phyloP scores from a whole-genome alignment of 2,329 filamentous ascomycete genomes.

The Diaporthe eres region DNA sequence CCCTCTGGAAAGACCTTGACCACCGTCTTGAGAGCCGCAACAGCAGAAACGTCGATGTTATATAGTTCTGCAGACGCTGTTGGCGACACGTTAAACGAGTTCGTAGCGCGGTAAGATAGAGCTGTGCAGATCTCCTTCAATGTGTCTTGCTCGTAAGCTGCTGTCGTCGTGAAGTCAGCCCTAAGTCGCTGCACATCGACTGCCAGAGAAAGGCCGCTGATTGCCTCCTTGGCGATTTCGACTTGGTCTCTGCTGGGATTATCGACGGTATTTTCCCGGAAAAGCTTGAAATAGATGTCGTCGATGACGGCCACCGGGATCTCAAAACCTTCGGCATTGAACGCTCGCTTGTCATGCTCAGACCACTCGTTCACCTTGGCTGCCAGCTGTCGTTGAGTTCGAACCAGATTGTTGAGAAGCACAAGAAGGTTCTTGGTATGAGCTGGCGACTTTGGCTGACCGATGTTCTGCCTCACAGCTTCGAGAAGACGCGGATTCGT shows the following conservation, averaged over 20 bases:
- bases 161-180: conserved; percentile 34
- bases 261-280: conserved; percentile 51
- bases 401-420: conserved; percentile 64
- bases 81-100: conserved; percentile 35
- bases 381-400: conserved; percentile 38
- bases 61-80: conserved; percentile 21
- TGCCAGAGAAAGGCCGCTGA: conserved; percentile 62
- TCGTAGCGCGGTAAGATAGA: conserved; percentile 45
- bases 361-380: conserved; percentile 29
- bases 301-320: conserved; percentile 54
- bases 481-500: conserved; percentile 62
- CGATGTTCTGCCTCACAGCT: conserved; percentile 63
- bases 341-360: conserved; percentile 2
- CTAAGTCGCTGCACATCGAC: conserved; percentile 56
- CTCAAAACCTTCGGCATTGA: conserved; percentile 11
- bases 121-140: conserved; percentile 46
- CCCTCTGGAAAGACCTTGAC: conserved; percentile 37
- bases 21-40: conserved; percentile 49
- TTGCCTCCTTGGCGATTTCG: conserved; percentile 59
- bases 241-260: conserved; percentile 54
- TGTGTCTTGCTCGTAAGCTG: conserved; percentile 20
- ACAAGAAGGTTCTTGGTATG: conserved; percentile 68
- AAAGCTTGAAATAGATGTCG: conserved; percentile 57
- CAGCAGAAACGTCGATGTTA: conserved; percentile 43
- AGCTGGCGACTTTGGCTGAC: conserved; percentile 62